Conservation (phyloP, 2,329 filamentous ascomycete genomes). For the Pseudocercospora ulei region DNA sequence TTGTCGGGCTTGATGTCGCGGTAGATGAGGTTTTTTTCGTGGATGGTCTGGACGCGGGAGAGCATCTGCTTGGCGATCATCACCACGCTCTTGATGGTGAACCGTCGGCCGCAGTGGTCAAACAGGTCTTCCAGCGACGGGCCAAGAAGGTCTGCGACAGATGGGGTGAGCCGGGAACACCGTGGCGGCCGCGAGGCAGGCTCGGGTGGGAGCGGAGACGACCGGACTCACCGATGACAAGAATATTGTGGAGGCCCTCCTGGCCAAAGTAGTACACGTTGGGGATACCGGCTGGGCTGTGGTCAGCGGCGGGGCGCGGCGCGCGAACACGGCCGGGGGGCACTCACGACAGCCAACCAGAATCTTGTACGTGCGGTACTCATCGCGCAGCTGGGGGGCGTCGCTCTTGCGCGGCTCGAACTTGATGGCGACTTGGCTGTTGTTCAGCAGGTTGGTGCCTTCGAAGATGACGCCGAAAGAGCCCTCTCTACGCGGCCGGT, state of each 20-base stretch:
- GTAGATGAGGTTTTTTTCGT: conserved; percentile 99
- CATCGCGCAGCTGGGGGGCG: conserved; percentile 91
- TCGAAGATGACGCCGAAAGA: conserved; percentile 98
- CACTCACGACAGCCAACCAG: conserved; percentile 95
- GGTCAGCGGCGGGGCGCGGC: conserved; percentile 6
- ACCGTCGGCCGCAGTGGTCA: conserved; percentile 90
- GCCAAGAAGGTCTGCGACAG: conserved; percentile 62
- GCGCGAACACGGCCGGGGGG: conserved; percentile 3
- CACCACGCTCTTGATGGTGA: conserved; percentile 93
- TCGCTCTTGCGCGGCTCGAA: conserved; percentile 99
- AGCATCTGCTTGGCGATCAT: conserved; percentile 99
- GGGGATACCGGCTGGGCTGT: conserved; percentile 71
- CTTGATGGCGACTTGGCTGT: conserved; percentile 98
- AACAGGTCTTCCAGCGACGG: conserved; percentile 94
- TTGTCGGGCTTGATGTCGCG: conserved; percentile 99
- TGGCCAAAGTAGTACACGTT: conserved; percentile 99
- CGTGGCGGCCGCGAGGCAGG: no score
- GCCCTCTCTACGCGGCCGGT: conserved; percentile 51
- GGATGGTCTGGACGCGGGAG: conserved; percentile 83
- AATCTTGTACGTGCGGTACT: conserved; percentile 99
- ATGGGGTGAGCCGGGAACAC: conserved; percentile 9
- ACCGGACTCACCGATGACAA: conserved; percentile 60
- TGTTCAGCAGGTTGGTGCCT: conserved; percentile 96
- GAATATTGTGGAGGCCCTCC: conserved; percentile 95
- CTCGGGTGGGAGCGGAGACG: no score